phyloP scores from a whole-genome alignment of 768 basidiomycete species.

The Phaeolepiota aurea region DNA sequence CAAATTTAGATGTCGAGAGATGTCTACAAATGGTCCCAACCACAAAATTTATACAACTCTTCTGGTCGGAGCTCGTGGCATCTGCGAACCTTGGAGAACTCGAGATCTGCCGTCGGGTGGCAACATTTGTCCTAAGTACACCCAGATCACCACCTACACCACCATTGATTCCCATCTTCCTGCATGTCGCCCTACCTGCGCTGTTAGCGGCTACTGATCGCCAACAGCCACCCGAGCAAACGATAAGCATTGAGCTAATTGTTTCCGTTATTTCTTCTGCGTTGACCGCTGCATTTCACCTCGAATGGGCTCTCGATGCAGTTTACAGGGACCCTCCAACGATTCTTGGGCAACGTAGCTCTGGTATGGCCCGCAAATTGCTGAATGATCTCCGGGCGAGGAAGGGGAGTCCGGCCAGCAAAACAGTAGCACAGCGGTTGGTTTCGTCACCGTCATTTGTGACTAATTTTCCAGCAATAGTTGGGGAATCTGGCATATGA shows the following conservation, averaged over 20 bases:
- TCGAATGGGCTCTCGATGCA: slow-evolving; percentile 60
- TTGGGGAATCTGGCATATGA: slow-evolving; percentile 10
- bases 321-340: slow-evolving; percentile 39
- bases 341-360: slow-evolving; percentile 54
- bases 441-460: slow-evolving; percentile 57
- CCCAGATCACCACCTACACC: slow-evolving; percentile 44
- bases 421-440: slow-evolving; percentile 49
- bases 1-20: slow-evolving; percentile 56
- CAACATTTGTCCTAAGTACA: slow-evolving; percentile 59
- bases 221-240: slow-evolving; percentile 43
- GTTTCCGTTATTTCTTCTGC: slow-evolving; percentile 57
- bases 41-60: slow-evolving; percentile 49
- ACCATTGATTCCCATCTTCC: slow-evolving; percentile 67
- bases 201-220: slow-evolving; percentile 50
- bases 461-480: slow-evolving; percentile 59
- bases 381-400: slow-evolving; percentile 50
- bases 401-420: slow-evolving; percentile 41
- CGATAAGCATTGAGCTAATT: slow-evolving; percentile 52
- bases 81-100: slow-evolving; percentile 49
- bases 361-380: slow-evolving; percentile 58
- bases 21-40: slow-evolving; percentile 54
- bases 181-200: slow-evolving; percentile 58
- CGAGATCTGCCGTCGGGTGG: slow-evolving; percentile 56
- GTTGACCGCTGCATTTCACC: slow-evolving; percentile 57
- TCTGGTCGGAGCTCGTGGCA: slow-evolving; percentile 61